Base-by-base conservation (phyloP, 2,329 filamentous ascomycete species). In the Colletotrichum lindemuthianum region DNA sequence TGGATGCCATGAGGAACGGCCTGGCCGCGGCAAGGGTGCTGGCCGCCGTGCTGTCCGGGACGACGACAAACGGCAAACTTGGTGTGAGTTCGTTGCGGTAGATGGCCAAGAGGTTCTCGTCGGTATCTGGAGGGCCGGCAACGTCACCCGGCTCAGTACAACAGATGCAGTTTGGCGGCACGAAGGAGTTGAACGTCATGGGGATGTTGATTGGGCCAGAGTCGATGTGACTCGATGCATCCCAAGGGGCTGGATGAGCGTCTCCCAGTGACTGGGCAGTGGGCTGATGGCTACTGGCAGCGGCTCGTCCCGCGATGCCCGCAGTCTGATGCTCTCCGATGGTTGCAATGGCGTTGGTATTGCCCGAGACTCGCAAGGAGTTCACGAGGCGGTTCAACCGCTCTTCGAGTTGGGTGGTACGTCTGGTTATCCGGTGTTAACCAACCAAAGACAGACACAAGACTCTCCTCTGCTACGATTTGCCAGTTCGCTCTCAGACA, bases 371-470 rank as follows among this genome's bases (percentile, higher is more conserved):
- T 39, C 79, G 79, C 2, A 85, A 74, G 0, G 83, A 74, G 54
- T 81, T 80, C 24, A 84, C 79, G 1, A 85, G 75, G 15, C 80
- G 81, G 65, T 85, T 82, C 8, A 85, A 71, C 7, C 79, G 77
- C 59, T 84, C 78, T 63, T 84, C 82, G 12, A 85, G 79, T 60
- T 84, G 81, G 1, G 80, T 78, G 3, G 82, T 84, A 69, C 77
- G 79, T 12, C 82, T 85, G 60, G 24, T 1, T 11, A 10, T 5
- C 8, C 5, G 0, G 1, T 39, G 36, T 48, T 33, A 48, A 36
- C 1, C 33, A 11, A 16, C 5, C 7, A 4, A 2, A 45, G 43
- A 32, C 16, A 24, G 16, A 3, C 16, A 24, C 3, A 24, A 24
- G 16, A 24, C 16, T 24, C 16, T 2, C 2, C 16, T 24, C n/a